Conservation (phyloP, 805 yeast species). For the Ogataea pini region DNA sequence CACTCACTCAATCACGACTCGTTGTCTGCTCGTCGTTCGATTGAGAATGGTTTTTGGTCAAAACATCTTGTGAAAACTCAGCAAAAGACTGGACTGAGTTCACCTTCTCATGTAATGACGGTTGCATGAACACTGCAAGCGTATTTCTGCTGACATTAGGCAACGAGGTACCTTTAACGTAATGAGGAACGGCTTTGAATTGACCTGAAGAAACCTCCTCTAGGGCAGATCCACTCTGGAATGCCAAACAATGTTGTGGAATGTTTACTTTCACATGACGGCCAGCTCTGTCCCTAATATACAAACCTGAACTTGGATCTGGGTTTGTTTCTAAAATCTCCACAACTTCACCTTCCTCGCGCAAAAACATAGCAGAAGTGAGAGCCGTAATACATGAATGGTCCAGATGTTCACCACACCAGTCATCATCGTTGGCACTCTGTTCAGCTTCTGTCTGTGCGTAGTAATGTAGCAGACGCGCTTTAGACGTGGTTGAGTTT, state of each 20-base stretch:
- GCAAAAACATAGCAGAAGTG: constrained; percentile 53
- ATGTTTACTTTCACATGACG: constrained; percentile 50
- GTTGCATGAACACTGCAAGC: constrained; percentile 64
- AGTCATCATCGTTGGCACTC: constrained; percentile 35
- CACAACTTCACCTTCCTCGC: constrained; percentile 34
- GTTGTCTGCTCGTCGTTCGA: too few relatives aligned
- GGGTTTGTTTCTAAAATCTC: constrained; percentile 37
- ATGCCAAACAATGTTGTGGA: constrained; percentile 56
- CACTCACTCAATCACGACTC: not conserved
- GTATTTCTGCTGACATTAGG: constrained; percentile 50
- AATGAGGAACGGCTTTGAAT: constrained; percentile 61
- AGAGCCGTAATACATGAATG: constrained; percentile 62
- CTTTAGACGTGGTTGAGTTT: constrained; percentile 55
- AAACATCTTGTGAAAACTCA: constrained; percentile 44
- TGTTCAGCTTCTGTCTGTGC: constrained; percentile 30
- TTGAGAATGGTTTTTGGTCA: constrained; percentile 41
- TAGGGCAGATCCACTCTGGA: constrained; percentile 61
- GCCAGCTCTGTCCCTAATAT: constrained; percentile 48
- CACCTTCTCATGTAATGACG: constrained; percentile 50
- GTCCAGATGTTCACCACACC: constrained; percentile 67
- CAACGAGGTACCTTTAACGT: constrained; percentile 45
- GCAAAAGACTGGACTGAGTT: constrained; percentile 51
- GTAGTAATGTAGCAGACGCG: constrained; percentile 56
- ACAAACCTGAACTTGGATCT: constrained; percentile 50
- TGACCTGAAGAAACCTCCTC: constrained; percentile 49